Percentiles rank a stretch among this genome's conserved stretches.
Evolutionary conservation across 1,139 yeast genomes (phyloP).

Genomic region (Ogataea hybrid): DNA sequence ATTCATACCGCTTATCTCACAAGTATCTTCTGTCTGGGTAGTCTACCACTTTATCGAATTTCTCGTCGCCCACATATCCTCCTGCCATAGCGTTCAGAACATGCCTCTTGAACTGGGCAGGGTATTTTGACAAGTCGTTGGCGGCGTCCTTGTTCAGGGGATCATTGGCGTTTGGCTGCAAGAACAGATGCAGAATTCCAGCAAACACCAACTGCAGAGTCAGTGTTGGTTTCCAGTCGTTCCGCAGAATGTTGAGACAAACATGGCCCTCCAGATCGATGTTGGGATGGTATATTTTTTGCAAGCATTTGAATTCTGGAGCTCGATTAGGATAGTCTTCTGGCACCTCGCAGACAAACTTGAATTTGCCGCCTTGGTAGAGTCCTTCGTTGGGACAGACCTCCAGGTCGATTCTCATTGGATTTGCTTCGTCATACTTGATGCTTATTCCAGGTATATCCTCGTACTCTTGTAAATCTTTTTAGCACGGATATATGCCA

Average conservation of each 20-base stretch:
- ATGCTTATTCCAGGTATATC: constrained; percentile 48
- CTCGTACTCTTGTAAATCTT: constrained; percentile 29
- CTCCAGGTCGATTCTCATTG: constrained; percentile 56
- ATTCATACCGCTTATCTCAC: not conserved
- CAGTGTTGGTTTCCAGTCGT: constrained; percentile 96
- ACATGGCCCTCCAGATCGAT: constrained; percentile 89
- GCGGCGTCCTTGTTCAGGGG: constrained; percentile 95
- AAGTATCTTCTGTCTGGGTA: constrained; percentile 6
- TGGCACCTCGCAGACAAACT: constrained; percentile 61
- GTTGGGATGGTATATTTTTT: constrained; percentile 88
- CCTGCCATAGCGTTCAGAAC: constrained; percentile 76
- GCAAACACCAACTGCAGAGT: constrained; percentile 78
- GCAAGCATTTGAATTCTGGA: constrained; percentile 73
- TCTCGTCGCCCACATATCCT: constrained; percentile 53
- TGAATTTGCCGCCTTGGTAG: constrained; percentile 67
- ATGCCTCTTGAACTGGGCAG: constrained; percentile 51
- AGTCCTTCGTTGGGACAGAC: constrained; percentile 80
- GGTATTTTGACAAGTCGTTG: constrained; percentile 59
- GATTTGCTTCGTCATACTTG: constrained; percentile 27
- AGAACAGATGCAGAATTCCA: constrained; percentile 80
- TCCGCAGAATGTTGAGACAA: constrained; percentile 85
- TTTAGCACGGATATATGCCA: constrained; percentile 30
- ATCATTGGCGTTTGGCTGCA: constrained; percentile 90
- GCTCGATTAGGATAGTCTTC: constrained; percentile 89
- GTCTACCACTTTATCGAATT: constrained; percentile 56